These are phyloP conservation scores for Trichoderma lentiforme DNA, from an alignment of 2,329 filamentous ascomycete species.

Conservation along the genomic window DNA sequence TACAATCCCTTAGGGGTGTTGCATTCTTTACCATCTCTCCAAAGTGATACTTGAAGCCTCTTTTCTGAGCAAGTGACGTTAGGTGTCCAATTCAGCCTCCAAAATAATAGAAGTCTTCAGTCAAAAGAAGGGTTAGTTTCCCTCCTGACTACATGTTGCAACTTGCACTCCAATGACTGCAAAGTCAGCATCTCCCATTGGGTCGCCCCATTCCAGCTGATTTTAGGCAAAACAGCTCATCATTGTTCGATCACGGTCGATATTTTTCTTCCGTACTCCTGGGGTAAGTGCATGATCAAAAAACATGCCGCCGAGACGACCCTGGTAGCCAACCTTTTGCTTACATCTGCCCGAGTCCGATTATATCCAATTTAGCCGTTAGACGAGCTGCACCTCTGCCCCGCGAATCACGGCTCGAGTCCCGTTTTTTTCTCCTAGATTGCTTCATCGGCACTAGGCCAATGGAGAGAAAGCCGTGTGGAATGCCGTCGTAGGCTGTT, in stretches of 20 bases:
- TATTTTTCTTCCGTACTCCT: background rate
- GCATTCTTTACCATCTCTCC: background rate
- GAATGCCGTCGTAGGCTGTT: background rate
- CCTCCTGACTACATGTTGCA: background rate
- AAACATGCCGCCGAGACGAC: background rate
- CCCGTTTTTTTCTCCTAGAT: background rate
- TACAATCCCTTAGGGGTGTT: background rate
- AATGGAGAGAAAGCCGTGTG: background rate
- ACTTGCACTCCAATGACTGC: background rate
- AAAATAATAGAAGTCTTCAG: background rate
- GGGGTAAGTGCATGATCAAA: background rate
- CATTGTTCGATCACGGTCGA: background rate
- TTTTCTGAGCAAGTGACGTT: background rate
- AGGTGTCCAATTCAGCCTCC: background rate
- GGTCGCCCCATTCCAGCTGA: background rate
- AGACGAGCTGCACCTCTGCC: background rate
- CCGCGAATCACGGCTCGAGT: background rate
- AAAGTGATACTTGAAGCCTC: background rate
- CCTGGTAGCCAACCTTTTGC: background rate
- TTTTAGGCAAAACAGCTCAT: background rate
- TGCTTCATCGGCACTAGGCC: conserved; percentile 10
- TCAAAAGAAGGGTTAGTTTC: background rate
- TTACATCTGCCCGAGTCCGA: background rate
- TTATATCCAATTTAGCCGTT: conserved; percentile 14
- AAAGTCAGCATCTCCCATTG: background rate